phyloP scores from a whole-genome alignment of 2,329 filamentous ascomycete species.

The Arthrinium puccinioides region DNA sequence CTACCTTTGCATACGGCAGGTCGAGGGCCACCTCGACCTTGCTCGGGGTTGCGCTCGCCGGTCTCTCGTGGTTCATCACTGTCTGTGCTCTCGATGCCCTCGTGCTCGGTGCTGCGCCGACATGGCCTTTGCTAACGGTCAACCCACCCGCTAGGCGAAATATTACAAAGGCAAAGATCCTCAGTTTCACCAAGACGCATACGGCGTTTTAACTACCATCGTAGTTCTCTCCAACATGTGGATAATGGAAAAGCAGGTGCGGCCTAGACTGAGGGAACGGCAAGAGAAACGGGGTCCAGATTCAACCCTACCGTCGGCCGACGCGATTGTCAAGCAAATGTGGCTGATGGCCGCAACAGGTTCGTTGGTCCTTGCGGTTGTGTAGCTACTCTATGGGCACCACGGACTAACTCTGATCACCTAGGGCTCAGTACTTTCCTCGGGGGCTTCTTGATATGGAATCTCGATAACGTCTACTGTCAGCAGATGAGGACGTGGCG shows the following conservation, averaged over 20 bases:
- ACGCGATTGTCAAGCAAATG: conserved; percentile 50
- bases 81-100: conserved; percentile 47
- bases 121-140: neutral
- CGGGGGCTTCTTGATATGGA: conserved; percentile 71
- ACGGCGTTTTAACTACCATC: conserved; percentile 62
- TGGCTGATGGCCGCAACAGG: conserved; percentile 63
- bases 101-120: no score
- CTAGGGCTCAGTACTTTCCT: conserved; percentile 63
- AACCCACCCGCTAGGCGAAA: conserved; percentile 25
- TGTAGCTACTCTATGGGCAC: neutral
- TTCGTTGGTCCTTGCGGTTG: no score
- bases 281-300: conserved; percentile 39
- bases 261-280: conserved; percentile 37
- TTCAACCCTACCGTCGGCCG: conserved; percentile 16
- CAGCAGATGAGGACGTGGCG: conserved; percentile 57
- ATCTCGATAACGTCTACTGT: conserved; percentile 72
- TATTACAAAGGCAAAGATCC: conserved; percentile 81
- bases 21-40: conserved; percentile 40
- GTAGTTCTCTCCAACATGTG: conserved; percentile 69
- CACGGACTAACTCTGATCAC: neutral
- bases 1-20: conserved; percentile 66
- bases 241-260: conserved; percentile 53
- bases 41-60: conserved; percentile 50
- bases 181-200: conserved; percentile 74
- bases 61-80: conserved; percentile 62